phyloP scores from a whole-genome alignment of 139 green algal genomes.

The Trebouxia sp. region DNA sequence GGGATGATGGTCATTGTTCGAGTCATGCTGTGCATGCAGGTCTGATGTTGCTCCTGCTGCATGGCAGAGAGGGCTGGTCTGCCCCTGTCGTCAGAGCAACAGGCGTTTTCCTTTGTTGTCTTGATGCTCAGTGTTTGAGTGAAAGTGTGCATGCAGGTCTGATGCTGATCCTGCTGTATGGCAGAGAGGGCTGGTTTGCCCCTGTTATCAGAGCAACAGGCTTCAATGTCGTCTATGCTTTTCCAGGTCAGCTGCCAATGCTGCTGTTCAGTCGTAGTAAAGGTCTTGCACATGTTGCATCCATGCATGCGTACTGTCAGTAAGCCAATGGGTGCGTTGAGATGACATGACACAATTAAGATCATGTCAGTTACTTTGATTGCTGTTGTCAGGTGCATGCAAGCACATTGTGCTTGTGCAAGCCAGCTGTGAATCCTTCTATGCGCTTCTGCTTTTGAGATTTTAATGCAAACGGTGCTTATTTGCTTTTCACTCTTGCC shows the following conservation, averaged over 20 bases:
- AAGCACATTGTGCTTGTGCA: too few species aligned
- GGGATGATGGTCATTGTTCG: too few species aligned
- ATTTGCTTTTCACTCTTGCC: not conserved
- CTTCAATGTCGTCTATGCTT: slow-evolving; percentile 85
- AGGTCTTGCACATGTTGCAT: too few species aligned
- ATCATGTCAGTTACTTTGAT: too few species aligned
- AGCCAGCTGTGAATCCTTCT: too few species aligned
- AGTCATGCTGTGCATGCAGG: not conserved
- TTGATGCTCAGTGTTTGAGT: not conserved
- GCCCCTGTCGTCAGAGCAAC: slow-evolving; percentile 63
- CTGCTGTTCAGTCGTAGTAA: not conserved
- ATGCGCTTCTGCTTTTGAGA: too few species aligned
- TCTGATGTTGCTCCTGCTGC: slow-evolving; percentile 85
- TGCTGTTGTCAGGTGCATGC: too few species aligned
- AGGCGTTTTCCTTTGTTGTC: slow-evolving; percentile 38
- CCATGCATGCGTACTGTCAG: too few species aligned
- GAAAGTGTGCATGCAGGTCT: not conserved
- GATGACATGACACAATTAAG: too few species aligned
- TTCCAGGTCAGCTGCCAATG: slow-evolving; percentile 63
- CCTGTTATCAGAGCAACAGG: slow-evolving; percentile 64
- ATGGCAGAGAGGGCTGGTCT: slow-evolving; percentile 86
- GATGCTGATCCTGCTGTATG: slow-evolving; percentile 90
- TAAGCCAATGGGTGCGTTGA: too few species aligned
- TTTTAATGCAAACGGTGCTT: not conserved
- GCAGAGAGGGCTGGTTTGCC: slow-evolving; percentile 83